Evolutionary conservation across 768 basidiomycete species (phyloP).

Genomic region (Calocybe gangraenosa): DNA sequence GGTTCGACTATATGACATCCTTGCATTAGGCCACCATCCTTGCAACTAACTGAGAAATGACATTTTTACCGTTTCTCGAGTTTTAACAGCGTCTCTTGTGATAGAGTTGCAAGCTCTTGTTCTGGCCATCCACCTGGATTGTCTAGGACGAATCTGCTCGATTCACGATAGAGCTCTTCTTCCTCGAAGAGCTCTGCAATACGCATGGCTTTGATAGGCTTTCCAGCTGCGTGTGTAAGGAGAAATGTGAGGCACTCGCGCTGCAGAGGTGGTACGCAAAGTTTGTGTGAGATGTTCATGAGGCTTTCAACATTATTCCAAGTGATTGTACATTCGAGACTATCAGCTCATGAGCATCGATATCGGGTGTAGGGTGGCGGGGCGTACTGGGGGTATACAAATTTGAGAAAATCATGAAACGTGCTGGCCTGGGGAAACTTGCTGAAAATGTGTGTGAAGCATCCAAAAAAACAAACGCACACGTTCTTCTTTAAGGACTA

Average conservation of each 20-base stretch:
- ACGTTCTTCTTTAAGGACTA: constrained; percentile 88
- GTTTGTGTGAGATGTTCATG: constrained; percentile 87
- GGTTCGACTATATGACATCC: constrained; percentile 52
- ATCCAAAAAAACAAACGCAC: constrained; percentile 29
- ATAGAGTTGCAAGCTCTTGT: constrained; percentile 77
- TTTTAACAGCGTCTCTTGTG: constrained; percentile 79
- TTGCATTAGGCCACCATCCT: neutral
- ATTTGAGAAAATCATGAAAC: constrained; percentile 93
- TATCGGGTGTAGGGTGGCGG: neutral
- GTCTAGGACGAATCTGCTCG: constrained; percentile 88
- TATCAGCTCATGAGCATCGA: constrained; percentile 20
- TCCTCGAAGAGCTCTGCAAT: constrained; percentile 90
- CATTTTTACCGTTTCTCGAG: constrained; percentile 73
- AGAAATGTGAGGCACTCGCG: constrained; percentile 83
- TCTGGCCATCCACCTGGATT: constrained; percentile 86
- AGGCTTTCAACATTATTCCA: constrained; percentile 94
- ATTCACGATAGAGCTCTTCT: constrained; percentile 86
- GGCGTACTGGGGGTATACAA: constrained; percentile 87
- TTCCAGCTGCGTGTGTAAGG: constrained; percentile 87
- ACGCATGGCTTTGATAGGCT: constrained; percentile 88
- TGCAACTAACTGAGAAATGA: neutral
- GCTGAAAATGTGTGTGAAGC: neutral
- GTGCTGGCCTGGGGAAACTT: constrained; percentile 53
- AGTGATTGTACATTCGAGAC: constrained; percentile 86
- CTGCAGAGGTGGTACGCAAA: constrained; percentile 79